phyloP scores from a whole-genome alignment of 495 filamentous ascomycete genomes.

The Aspergillus sclerotiicarbonarius region DNA sequence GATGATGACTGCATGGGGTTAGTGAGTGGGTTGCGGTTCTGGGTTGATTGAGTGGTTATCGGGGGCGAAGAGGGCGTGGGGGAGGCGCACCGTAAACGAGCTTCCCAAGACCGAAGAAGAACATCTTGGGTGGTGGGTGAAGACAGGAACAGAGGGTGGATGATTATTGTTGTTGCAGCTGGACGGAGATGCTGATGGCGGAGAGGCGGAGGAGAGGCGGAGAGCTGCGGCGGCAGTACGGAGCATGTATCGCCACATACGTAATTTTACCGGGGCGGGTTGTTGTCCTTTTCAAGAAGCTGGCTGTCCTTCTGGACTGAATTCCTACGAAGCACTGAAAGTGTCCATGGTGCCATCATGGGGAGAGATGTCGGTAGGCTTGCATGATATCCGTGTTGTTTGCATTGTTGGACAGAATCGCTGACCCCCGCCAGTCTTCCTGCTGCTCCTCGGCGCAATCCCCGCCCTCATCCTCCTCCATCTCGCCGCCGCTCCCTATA shows the following conservation, averaged over 20 bases:
- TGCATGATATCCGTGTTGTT: not conserved
- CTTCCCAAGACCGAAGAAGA: slow-evolving; percentile 68
- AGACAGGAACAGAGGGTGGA: not conserved
- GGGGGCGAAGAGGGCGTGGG: not conserved
- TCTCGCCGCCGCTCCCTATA: slow-evolving; percentile 79
- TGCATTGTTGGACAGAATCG: not conserved
- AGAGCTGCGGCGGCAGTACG: not conserved
- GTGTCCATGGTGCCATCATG: slow-evolving; percentile 12
- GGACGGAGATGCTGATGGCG: not conserved
- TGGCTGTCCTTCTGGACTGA: not conserved
- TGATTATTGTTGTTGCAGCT: not conserved
- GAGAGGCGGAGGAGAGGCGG: not conserved
- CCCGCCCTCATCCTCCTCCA: slow-evolving; percentile 70
- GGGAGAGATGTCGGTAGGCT: slow-evolving; percentile 18
- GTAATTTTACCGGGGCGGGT: not conserved
- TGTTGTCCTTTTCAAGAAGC: not conserved
- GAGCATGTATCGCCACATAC: not conserved
- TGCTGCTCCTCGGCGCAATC: slow-evolving; percentile 54
- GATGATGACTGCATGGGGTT: slow-evolving; percentile 58
- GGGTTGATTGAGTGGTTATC: not conserved
- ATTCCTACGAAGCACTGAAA: too few relatives aligned
- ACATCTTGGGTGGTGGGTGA: slow-evolving; percentile 44
- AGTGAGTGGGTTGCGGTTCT: not conserved
- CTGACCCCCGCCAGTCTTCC: slow-evolving; percentile 13
- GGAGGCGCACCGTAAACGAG: slow-evolving; percentile 63